phyloP scores from a whole-genome alignment of 371 early-diverging fungal genomes.

The Pancytospora epiphaga region DNA sequence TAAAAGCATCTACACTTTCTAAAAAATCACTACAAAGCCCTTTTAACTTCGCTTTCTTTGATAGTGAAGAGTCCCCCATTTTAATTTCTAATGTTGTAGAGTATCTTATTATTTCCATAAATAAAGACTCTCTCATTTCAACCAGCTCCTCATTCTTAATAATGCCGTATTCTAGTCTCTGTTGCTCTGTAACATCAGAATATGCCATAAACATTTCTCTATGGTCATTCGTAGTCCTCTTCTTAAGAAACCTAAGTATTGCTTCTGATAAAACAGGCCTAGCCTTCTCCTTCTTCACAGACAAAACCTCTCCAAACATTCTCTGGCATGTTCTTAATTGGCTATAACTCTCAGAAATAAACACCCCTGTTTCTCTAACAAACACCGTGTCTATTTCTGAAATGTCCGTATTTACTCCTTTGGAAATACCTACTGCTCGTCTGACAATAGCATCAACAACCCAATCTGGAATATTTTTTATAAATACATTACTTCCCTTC shows the following conservation, averaged over 20 bases:
- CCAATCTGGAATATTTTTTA: neutral
- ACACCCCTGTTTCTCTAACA: neutral
- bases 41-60: constrained; percentile 23
- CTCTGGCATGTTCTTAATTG: constrained; percentile 17
- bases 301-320: neutral
- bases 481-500: neutral
- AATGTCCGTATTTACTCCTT: neutral
- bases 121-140: constrained; percentile 5
- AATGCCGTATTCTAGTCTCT: neutral
- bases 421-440: neutral
- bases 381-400: neutral
- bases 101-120: neutral
- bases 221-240: neutral
- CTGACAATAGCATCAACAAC: neutral
- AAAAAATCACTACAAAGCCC: constrained; percentile 26
- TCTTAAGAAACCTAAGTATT: constrained; percentile 16
- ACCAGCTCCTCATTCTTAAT: no score
- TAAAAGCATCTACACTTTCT: constrained; percentile 13
- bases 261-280: neutral
- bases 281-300: neutral
- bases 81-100: constrained; percentile 9
- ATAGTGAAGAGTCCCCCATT: constrained; percentile 12
- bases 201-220: constrained; percentile 1
- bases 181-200: neutral
- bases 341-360: neutral